Evolutionary conservation across 2,329 filamentous ascomycete species (phyloP).

Genomic region (Trichoderma breve): DNA sequence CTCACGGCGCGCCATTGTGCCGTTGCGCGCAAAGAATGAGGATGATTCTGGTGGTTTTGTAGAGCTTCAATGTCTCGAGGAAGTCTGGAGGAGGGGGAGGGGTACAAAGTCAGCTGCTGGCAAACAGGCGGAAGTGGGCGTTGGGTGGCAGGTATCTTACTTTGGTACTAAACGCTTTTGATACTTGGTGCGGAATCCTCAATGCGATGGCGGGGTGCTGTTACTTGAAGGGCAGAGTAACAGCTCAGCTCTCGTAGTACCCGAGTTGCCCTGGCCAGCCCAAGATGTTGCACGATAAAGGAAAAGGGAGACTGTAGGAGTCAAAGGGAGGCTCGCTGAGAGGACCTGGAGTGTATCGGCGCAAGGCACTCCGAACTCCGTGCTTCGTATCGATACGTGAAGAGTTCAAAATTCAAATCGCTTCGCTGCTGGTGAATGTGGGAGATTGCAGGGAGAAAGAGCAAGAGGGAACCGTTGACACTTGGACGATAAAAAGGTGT

Average conservation of each 20-base stretch:
- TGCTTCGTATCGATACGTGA: not conserved
- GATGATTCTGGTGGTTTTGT: not conserved
- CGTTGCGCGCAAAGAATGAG: slow-evolving; percentile 17
- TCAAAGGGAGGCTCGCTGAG: not conserved
- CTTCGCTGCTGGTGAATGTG: not conserved
- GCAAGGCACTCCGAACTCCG: not conserved
- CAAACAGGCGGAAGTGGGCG: not conserved
- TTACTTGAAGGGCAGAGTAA: not conserved
- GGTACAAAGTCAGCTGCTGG: slow-evolving; percentile 17
- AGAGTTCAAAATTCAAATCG: not conserved
- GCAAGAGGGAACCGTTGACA: not conserved
- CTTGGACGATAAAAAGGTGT: not conserved
- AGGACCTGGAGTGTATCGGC: not conserved
- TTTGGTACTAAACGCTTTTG: slow-evolving; percentile 3
- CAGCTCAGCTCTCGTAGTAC: not conserved
- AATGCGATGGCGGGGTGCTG: not conserved
- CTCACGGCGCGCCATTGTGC: slow-evolving; percentile 46
- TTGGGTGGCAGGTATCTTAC: slow-evolving; percentile 8
- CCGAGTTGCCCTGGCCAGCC: not conserved
- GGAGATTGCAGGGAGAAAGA: not conserved
- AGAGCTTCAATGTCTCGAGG: not conserved
- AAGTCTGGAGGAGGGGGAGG: slow-evolving; percentile 18
- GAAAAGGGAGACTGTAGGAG: not conserved
- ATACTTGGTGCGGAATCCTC: slow-evolving; percentile 3
- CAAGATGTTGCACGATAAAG: not conserved